A percentile compares a stretch with the other conserved stretches of the same genome.
Evolutionary conservation across 805 yeast species (phyloP).

Genomic region (Candida manassasensis): DNA sequence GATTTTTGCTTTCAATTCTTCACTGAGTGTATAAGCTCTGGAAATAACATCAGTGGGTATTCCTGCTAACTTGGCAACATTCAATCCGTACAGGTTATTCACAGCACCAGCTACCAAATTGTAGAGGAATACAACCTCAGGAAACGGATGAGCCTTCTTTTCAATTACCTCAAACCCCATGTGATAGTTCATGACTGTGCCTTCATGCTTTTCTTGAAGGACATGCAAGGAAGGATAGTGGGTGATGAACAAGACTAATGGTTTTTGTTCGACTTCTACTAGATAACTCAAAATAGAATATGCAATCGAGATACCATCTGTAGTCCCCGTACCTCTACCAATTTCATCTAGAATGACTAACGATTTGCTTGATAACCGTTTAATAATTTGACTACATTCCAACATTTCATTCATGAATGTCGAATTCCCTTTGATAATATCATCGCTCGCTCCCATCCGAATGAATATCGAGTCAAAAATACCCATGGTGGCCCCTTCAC

Average conservation of each 20-base stretch:
- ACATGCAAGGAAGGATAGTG: slow-evolving; percentile 69
- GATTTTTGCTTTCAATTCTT: slow-evolving; percentile 21
- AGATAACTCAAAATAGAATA: slow-evolving; percentile 64
- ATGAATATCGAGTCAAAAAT: slow-evolving; percentile 74
- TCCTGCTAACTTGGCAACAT: slow-evolving; percentile 76
- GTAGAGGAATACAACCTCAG: slow-evolving; percentile 37
- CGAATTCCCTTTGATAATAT: slow-evolving; percentile 68
- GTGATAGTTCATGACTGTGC: slow-evolving; percentile 54
- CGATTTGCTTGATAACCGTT: slow-evolving; percentile 49
- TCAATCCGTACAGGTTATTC: slow-evolving; percentile 72
- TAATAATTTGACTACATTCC: slow-evolving; percentile 58
- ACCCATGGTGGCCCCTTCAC: slow-evolving; percentile 55
- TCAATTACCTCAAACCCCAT: slow-evolving; percentile 57
- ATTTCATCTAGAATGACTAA: slow-evolving; percentile 69
- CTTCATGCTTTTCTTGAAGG: slow-evolving; percentile 38
- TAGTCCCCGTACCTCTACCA: slow-evolving; percentile 72
- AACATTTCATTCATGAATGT: slow-evolving; percentile 78
- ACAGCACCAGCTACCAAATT: slow-evolving; percentile 34
- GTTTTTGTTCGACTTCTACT: slow-evolving; percentile 28
- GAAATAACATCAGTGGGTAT: slow-evolving; percentile 45
- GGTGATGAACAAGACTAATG: slow-evolving; percentile 74
- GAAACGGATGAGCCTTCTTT: slow-evolving; percentile 25
- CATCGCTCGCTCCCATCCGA: slow-evolving; percentile 83
- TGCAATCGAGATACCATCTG: slow-evolving; percentile 81
- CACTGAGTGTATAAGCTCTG: slow-evolving; percentile 39